Evolutionary conservation across 192 early-diverging fungal genomes (phyloP), one percentile per base, ranked within the genome.

Genomic region (Jimgerdemannia lactiflua): DNA sequence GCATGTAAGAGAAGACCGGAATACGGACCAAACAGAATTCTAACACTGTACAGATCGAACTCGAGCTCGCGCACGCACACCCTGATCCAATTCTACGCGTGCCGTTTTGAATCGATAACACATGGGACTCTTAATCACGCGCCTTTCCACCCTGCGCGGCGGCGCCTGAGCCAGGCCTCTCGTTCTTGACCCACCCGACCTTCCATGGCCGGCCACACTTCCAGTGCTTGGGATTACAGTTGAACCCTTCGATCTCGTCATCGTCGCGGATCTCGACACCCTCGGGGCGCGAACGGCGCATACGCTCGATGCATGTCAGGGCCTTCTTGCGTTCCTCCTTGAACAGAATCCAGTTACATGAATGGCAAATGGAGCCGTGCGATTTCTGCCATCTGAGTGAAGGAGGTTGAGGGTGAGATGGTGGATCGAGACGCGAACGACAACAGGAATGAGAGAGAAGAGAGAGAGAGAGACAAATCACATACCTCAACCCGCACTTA

Each of bases 401-500:
- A 39, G 67, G 40, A 20, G 7, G 18, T 6, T 59, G 49, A 59
- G 49, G 29, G 29, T 29, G 29, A 29, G 29, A 29, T 29, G 1
- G 29, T 29, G 29, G 29, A 29, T 29, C 29, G 29, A 29, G 29
- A 29, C 29, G 29, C 29, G 29, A 29, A 29, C 29, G 29, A 10
- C 14, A 14, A 59, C 49, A 10, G 49, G 49, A 10, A 59, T 59
- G 49, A 59, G 49, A 59, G 2, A 59, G 14, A 59, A 59, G 49
- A 59, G 14, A 59, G 49, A 42, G 29, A 44, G 20, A 71, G 70
- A 43, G 65, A 67, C 11, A 65, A 29, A 42, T 59, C 9, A 67
- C 75, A 71, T 78, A 82, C 81, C 81, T 67, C 41, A 82, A 75
- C 43, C 81, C 78, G 74, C 81, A 82, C 71, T 82, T 82, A 73